Percentiles rank a stretch among this genome's conserved stretches.
phyloP scores from a whole-genome alignment of 2,329 filamentous ascomycete genomes.

The Nemania bipapillata region DNA sequence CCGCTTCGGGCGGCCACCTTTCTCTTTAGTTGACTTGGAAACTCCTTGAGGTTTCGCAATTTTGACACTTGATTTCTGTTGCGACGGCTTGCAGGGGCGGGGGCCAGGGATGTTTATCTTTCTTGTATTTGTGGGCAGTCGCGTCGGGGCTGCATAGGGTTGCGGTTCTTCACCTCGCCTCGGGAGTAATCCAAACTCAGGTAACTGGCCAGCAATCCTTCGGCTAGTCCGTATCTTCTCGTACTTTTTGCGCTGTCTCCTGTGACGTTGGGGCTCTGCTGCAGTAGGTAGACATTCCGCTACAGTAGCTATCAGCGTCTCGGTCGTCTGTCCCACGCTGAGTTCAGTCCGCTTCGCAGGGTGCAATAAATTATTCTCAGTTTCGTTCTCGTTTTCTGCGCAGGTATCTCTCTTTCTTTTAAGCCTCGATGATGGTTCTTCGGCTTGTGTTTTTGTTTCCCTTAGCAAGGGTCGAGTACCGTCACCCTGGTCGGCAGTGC shows the following conservation, averaged over 20 bases:
- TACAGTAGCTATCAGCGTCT: not conserved
- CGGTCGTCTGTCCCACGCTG: not conserved
- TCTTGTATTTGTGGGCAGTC: not conserved
- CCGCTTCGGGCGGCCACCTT: not conserved
- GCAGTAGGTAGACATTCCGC: not conserved
- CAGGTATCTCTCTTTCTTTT: slow-evolving; percentile 10
- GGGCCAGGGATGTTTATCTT: too few relatives aligned
- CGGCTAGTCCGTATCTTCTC: slow-evolving; percentile 2
- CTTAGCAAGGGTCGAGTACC: not conserved
- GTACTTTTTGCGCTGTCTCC: slow-evolving; percentile 16
- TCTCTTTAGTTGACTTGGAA: slow-evolving; percentile 1
- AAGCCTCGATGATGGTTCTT: not conserved
- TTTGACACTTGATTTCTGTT: slow-evolving; percentile 1
- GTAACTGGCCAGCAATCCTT: slow-evolving; percentile 1
- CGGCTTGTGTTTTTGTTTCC: not conserved
- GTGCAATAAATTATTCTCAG: too few relatives aligned
- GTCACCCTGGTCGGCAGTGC: not conserved
- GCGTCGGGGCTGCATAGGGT: not conserved
- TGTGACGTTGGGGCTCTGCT: slow-evolving; percentile 2
- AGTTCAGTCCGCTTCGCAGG: not conserved
- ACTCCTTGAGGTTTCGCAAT: slow-evolving; percentile 1
- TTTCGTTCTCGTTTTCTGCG: too few relatives aligned
- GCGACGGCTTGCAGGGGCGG: not conserved
- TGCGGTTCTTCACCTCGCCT: slow-evolving; percentile 1
- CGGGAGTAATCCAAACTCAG: slow-evolving; percentile 8